Evolutionary conservation across 192 early-diverging fungal species (phyloP).

Genomic region (Coemansia sp.): DNA sequence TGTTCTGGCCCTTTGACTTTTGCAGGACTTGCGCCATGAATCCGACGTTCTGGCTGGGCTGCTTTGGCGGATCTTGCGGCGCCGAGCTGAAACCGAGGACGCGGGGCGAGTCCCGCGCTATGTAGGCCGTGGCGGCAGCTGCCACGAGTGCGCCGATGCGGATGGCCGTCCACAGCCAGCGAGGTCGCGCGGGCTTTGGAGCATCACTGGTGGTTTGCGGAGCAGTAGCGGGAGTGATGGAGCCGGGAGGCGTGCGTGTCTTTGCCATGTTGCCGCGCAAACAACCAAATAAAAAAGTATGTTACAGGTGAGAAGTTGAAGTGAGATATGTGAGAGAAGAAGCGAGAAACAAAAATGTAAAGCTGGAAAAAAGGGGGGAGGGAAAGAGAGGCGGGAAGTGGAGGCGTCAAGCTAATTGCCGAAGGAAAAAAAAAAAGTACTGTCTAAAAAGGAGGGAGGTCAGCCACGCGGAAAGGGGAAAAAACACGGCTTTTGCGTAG

Average conservation of each 20-base stretch:
- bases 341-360: background rate
- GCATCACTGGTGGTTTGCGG: background rate
- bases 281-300: background rate
- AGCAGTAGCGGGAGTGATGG: background rate
- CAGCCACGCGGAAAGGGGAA: constrained; percentile 1
- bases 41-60: constrained; percentile 48
- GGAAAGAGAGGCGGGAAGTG: background rate
- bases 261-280: constrained; percentile 34
- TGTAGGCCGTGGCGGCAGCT: constrained; percentile 43
- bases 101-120: constrained; percentile 45
- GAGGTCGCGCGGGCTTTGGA: background rate
- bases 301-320: background rate
- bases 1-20: constrained; percentile 58
- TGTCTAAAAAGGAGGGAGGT: background rate
- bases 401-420: background rate
- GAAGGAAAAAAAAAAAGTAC: background rate
- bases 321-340: background rate
- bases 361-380: too few species aligned
- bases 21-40: constrained; percentile 60
- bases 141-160: constrained; percentile 37
- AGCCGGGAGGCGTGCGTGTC: constrained; percentile 23
- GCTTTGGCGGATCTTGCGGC: background rate
- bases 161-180: constrained; percentile 37
- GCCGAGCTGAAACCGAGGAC: constrained; percentile 33
- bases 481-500: background rate